phyloP scores from a whole-genome alignment of 306 rosid genomes.

The Castanea crenata region DNA sequence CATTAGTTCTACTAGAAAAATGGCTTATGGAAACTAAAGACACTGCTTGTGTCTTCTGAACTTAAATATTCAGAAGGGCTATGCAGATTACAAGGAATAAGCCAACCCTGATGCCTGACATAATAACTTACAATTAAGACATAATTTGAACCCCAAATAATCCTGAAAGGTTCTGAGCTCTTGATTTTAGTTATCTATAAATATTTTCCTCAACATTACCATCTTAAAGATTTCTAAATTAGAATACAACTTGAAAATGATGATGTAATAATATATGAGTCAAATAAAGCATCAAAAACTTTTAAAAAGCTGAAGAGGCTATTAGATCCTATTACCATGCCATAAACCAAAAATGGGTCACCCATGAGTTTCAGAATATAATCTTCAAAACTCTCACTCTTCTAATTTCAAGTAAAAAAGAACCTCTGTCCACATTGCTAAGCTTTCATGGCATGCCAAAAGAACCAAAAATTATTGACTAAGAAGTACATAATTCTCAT shows the following conservation, averaged over 20 bases:
- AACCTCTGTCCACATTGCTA: neutral
- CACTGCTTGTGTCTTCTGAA: neutral
- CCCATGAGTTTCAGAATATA: neutral
- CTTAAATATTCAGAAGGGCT: neutral
- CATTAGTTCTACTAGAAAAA: neutral
- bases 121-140: neutral
- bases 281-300: neutral
- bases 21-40: neutral
- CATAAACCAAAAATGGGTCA: neutral
- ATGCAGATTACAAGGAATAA: neutral
- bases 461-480: conserved; percentile 8
- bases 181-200: neutral
- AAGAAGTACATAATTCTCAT: neutral
- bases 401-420: conserved; percentile 2
- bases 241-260: neutral
- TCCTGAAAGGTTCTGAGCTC: neutral
- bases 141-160: neutral
- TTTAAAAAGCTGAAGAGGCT: neutral
- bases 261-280: neutral
- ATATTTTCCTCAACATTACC: neutral
- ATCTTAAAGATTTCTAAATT: neutral
- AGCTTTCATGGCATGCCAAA: conserved; percentile 4
- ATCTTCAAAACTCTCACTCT: neutral
- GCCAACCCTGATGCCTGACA: neutral
- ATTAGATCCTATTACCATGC: neutral